These are phyloP conservation scores for Botrytis galanthina DNA, from an alignment of 2,329 filamentous ascomycete species.

Conservation along the genomic window DNA sequence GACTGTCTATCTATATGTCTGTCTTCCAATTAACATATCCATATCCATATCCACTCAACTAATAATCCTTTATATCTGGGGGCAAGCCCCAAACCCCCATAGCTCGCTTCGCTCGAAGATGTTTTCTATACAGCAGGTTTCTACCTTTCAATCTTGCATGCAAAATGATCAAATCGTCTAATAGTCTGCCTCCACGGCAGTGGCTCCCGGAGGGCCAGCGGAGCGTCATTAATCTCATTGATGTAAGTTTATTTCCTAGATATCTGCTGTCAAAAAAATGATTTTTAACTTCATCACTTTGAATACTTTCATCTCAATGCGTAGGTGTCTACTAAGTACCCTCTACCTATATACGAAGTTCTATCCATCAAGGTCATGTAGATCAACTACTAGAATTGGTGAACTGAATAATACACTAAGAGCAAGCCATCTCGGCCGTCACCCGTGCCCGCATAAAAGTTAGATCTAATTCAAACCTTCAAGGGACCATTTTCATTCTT, in stretches of 20 bases:
- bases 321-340: not conserved
- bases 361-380: not conserved
- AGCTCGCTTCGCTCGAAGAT: not conserved
- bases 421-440: not conserved
- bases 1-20: too few species aligned
- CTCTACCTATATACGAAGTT: not conserved
- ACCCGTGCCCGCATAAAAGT: not conserved
- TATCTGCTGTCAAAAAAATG: not conserved
- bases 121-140: not conserved
- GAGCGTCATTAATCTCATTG: not conserved
- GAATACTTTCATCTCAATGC: not conserved
- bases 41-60: not conserved
- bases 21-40: not conserved
- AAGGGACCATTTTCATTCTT: not conserved
- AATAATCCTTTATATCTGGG: not conserved
- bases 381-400: not conserved
- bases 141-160: not conserved
- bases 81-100: not conserved
- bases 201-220: not conserved
- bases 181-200: slow-evolving; percentile 4
- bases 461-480: slow-evolving; percentile 2
- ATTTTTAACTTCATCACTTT: not conserved
- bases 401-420: not conserved
- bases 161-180: not conserved
- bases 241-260: not conserved